Evolutionary conservation across 1,284 basidiomycete species (phyloP), one percentile per base, ranked within the genome.

Genomic region (Ceratobasidium sp.): DNA sequence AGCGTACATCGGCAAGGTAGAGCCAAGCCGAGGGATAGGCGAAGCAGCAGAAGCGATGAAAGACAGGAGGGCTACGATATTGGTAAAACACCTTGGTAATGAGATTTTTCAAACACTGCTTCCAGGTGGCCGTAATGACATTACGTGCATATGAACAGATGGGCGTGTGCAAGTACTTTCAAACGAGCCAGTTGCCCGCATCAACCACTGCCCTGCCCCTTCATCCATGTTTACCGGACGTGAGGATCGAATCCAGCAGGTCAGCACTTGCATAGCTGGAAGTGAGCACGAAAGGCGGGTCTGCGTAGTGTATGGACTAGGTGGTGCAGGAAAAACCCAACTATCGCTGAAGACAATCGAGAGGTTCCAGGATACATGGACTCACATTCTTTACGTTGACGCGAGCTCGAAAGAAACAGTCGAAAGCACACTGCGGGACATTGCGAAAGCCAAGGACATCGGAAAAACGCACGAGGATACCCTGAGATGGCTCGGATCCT

Each of bases 281-380:
- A 25, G 15, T 29, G 22, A 22, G 1, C 45, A 22, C 12, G n/a
- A 25, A 10, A n/a, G n/a, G 31, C 17, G 47, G 17, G 34, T 64
- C 12, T 65, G 22, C 22, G 60, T 65, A 2, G 6, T 64, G 6
- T 38, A 50, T 45, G 58, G 58, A n/a, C 49, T 65, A 7, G 60
- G 60, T 4, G 47, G 58, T 5, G 45, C 34, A n/a, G 49, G 60
- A 17, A 65, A 65, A 27, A 53, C 60, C 0, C 49, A 64, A 29
- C 10, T 52, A 1, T 45, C 47, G 32, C 34, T 64, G n/a, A 32
- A 64, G n/a, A 20, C 31, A 35, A 27, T 50, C 45, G 32, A 62
- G 29, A 27, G 31, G 6, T 50, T 47, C 1, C 31, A n/a, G 15
- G 32, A 62, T 17, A 62, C 10, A 13, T 50, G 58, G 58, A 3